These are phyloP conservation scores for Urtica urens DNA, from an alignment of 306 rosid species.

Conservation along the genomic window DNA sequence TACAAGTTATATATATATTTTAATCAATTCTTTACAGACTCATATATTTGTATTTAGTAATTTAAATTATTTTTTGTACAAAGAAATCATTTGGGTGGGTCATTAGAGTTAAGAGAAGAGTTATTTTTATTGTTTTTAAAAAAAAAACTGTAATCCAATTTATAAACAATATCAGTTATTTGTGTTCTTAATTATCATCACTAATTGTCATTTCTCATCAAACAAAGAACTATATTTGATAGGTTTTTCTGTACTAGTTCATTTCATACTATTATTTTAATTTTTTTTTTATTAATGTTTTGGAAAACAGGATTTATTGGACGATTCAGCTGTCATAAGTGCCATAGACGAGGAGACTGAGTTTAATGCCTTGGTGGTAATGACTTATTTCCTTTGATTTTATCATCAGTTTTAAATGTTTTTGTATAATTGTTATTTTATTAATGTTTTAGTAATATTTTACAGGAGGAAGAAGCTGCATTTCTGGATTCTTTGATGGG, in stretches of 20 bases:
- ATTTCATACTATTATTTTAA: no score
- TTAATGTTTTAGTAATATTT: slow-evolving; percentile 5
- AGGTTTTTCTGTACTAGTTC: no score
- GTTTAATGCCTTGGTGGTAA: slow-evolving; percentile 89
- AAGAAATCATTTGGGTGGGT: no score
- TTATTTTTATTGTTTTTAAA: no score
- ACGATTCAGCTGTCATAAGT: slow-evolving; percentile 63
- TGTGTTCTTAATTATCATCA: no score
- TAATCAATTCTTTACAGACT: slow-evolving; percentile 1
- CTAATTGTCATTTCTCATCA: no score
- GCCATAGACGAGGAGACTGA: slow-evolving; percentile 92
- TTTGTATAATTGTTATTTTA: not conserved
- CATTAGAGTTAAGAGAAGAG: no score
- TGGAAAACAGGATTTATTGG: slow-evolving; percentile 68
- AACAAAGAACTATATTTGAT: no score
- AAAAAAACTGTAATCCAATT: no score
- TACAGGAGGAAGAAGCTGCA: slow-evolving; percentile 91
- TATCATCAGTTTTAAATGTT: not conserved
- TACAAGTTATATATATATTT: not conserved
- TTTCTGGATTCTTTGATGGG: slow-evolving; percentile 71
- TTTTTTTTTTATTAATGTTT: not conserved
- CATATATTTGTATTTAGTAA: slow-evolving; percentile 1
- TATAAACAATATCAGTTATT: no score
- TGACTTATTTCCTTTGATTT: slow-evolving; percentile 16
- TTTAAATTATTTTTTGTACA: not conserved